Percentiles rank a stretch among this genome's conserved stretches.
Conservation (phyloP, 352 stramenopile genomes). For the Globisporangium sylvaticum region DNA sequence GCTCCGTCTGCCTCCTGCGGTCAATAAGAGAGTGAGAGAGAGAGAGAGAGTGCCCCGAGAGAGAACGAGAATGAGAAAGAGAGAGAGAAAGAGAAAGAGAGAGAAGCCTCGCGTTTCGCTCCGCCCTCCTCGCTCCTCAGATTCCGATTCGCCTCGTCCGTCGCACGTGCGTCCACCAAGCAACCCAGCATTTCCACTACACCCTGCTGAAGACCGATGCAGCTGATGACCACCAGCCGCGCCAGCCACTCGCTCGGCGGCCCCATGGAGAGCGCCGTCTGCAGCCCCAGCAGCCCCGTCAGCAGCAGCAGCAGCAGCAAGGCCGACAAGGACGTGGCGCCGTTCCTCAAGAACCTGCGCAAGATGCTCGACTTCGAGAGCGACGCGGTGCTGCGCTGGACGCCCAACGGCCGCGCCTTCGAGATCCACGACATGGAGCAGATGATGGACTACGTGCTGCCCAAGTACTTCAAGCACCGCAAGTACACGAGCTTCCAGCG, state of each 20-base stretch:
- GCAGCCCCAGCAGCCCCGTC: constrained; percentile 1
- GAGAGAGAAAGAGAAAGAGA: not conserved
- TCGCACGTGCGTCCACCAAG: not conserved
- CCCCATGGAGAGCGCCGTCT: not conserved
- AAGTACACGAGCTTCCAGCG: constrained; percentile 93
- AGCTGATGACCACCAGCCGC: constrained; percentile 6
- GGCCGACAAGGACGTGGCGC: constrained; percentile 44
- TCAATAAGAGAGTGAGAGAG: not conserved
- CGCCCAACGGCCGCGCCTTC: constrained; percentile 52
- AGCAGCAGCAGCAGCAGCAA: constrained; percentile 1
- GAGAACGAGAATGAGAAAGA: not conserved
- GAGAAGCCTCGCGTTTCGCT: not conserved
- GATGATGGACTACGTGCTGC: constrained; percentile 84
- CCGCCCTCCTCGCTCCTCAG: constrained; percentile 2
- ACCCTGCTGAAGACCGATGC: no score
- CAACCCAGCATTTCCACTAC: no score
- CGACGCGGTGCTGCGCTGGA: constrained; percentile 56
- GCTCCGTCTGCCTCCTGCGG: not conserved
- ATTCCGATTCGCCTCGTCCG: constrained; percentile 8
- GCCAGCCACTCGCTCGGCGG: not conserved
- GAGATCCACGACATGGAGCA: constrained; percentile 76
- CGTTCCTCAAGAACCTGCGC: constrained; percentile 63
- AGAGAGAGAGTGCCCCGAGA: not conserved
- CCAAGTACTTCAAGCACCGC: constrained; percentile 93
- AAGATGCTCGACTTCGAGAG: constrained; percentile 63